phyloP scores from a whole-genome alignment of 805 yeast species.

The Clavispora asparagi region DNA sequence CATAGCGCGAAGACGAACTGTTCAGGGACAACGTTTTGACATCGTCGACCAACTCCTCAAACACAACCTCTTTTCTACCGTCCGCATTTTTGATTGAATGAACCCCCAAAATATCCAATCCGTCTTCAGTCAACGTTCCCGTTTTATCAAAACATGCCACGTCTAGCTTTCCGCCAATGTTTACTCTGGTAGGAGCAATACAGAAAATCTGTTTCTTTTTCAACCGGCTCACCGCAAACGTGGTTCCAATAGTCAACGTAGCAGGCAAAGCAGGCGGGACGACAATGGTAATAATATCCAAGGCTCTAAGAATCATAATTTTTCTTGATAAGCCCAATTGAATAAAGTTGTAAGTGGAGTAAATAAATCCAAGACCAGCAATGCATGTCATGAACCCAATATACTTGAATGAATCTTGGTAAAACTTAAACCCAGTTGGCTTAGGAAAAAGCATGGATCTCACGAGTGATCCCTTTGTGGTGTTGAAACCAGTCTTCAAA shows the following conservation, averaged over 20 bases:
- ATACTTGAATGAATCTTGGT: constrained; percentile 90
- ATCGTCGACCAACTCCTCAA: constrained; percentile 22
- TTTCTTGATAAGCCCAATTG: constrained; percentile 64
- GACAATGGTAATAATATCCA: constrained; percentile 92
- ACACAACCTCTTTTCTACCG: constrained; percentile 36
- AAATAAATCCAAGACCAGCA: constrained; percentile 78
- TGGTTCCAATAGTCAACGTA: constrained; percentile 92
- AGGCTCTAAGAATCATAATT: constrained; percentile 77
- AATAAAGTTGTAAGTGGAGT: constrained; percentile 80
- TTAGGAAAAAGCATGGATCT: constrained; percentile 97
- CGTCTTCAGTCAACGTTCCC: constrained; percentile 96
- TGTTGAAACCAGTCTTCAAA: constrained; percentile 85
- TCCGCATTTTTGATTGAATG: constrained; percentile 38
- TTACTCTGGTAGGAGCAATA: constrained; percentile 90
- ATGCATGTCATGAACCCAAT: constrained; percentile 90
- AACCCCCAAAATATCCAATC: constrained; percentile 74
- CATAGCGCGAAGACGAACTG: constrained; percentile 7
- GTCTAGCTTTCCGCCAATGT: constrained; percentile 93
- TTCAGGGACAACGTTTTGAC: not conserved
- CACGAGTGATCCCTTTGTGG: constrained; percentile 90
- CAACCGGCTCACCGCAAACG: constrained; percentile 79
- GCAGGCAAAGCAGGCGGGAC: constrained; percentile 99
- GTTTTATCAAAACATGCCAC: constrained; percentile 93
- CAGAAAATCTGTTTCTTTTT: constrained; percentile 69
- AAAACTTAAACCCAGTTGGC: constrained; percentile 89